Conservation (phyloP, 768 basidiomycete genomes). For the Pluteus cervinus region DNA sequence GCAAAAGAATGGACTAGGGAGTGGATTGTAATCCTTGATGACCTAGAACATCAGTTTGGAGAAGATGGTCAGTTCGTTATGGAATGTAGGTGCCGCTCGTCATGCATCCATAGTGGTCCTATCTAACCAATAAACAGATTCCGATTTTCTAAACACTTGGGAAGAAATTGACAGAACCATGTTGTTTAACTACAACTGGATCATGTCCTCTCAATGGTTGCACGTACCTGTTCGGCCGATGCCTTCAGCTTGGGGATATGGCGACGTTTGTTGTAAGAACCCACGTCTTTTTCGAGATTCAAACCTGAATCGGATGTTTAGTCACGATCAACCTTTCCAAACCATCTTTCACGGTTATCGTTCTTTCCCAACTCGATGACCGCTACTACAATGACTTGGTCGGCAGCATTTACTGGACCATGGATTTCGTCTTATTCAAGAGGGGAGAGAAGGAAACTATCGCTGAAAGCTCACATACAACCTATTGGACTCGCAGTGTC, state of each 20-base stretch:
- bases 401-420: conserved; percentile 18
- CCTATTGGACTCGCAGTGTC: conserved; percentile 16
- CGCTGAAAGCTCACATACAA: conserved; percentile 12
- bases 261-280: conserved; percentile 20
- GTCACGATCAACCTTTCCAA: conserved; percentile 28
- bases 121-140: conserved; percentile 1
- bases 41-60: conserved; percentile 31
- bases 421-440: conserved; percentile 32
- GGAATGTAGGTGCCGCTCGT: conserved; percentile 24
- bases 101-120: neutral
- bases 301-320: conserved; percentile 5
- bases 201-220: conserved; percentile 19
- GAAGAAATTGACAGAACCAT: conserved; percentile 13
- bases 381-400: conserved; percentile 27
- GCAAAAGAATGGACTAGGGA: conserved; percentile 35
- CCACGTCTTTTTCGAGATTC: neutral
- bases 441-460: conserved; percentile 21
- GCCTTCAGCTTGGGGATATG: conserved; percentile 17
- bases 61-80: conserved; percentile 39
- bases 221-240: conserved; percentile 11
- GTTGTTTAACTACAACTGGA: conserved; percentile 19
- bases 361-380: conserved; percentile 29
- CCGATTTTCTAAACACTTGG: conserved; percentile 10
- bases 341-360: conserved; percentile 25
- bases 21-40: conserved; percentile 30